Percentiles rank a stretch among this genome's conserved stretches.
Conservation (phyloP, 1,284 basidiomycete species). For the Cryptococcus neoformans region DNA sequence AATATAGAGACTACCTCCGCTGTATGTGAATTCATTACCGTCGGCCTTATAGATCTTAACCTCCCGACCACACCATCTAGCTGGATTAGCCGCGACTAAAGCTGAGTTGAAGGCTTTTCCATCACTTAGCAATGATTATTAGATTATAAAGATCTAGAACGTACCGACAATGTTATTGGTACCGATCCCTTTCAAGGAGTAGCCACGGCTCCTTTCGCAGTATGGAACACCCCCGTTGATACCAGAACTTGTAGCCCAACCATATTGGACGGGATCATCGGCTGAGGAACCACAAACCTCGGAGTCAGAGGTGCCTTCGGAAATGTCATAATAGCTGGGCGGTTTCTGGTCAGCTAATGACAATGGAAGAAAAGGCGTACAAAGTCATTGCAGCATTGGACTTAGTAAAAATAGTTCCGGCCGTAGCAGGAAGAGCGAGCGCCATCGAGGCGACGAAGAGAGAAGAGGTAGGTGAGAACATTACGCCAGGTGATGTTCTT, state of each 20-base stretch:
- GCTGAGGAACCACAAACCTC: slow-evolving; percentile 9
- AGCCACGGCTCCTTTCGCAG: slow-evolving; percentile 12
- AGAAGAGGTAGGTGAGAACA: background rate
- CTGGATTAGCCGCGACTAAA: slow-evolving; percentile 14
- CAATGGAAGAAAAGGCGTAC: slow-evolving; percentile 1
- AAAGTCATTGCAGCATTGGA: slow-evolving; percentile 7
- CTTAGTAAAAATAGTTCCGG: slow-evolving; percentile 2
- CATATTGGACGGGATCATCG: slow-evolving; percentile 12
- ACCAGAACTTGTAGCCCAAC: slow-evolving; percentile 11
- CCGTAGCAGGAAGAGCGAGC: slow-evolving; percentile 1
- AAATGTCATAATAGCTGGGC: slow-evolving; percentile 19
- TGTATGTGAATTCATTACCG: slow-evolving; percentile 11
- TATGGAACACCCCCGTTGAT: slow-evolving; percentile 15
- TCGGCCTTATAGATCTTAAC: slow-evolving; percentile 18
- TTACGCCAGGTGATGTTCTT: background rate
- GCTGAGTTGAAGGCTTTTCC: slow-evolving; percentile 18
- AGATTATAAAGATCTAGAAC: slow-evolving; percentile 1
- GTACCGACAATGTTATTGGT: slow-evolving; percentile 24
- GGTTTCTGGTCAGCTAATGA: background rate
- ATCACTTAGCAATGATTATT: background rate
- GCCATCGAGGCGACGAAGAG: background rate
- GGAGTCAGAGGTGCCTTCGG: slow-evolving; percentile 2
- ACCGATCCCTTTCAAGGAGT: slow-evolving; percentile 14
- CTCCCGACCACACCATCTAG: slow-evolving; percentile 23
- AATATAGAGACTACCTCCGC: slow-evolving; percentile 32